These are phyloP conservation scores for Malus hybrid DNA, from an alignment of 331 rosid genomes.

Conservation along the genomic window DNA sequence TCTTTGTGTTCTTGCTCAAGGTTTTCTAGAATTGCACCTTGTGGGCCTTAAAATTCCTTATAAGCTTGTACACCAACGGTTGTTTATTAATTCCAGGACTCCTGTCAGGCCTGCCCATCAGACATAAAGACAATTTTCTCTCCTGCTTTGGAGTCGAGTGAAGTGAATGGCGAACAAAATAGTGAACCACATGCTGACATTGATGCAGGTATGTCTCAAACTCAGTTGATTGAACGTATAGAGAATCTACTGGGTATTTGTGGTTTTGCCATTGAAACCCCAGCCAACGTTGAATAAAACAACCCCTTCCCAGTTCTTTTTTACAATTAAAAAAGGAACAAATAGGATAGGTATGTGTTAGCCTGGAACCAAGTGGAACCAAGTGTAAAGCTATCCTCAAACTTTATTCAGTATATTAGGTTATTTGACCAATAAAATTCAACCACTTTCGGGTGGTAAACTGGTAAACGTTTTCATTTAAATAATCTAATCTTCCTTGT, in stretches of 20 bases:
- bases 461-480: neutral
- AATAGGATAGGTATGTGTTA: neutral
- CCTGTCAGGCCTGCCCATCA: slow-evolving; percentile 30
- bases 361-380: neutral
- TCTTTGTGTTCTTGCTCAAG: neutral
- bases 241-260: neutral
- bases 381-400: neutral
- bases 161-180: slow-evolving; percentile 35
- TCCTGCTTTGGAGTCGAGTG: slow-evolving; percentile 67
- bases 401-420: neutral
- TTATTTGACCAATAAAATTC: neutral
- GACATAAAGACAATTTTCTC: slow-evolving; percentile 76
- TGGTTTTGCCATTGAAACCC: no score
- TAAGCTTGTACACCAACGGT: slow-evolving; percentile 1
- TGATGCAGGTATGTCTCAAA: slow-evolving; percentile 46
- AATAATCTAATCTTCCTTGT: neutral
- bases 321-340: neutral
- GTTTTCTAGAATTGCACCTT: neutral
- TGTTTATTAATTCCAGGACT: slow-evolving; percentile 43
- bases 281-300: no score
- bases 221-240: neutral
- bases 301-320: no score
- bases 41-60: neutral
- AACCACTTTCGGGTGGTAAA: neutral
- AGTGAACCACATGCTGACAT: slow-evolving; percentile 37